phyloP scores from a whole-genome alignment of 2,329 filamentous ascomycete species.

The Neonectria sp. region DNA sequence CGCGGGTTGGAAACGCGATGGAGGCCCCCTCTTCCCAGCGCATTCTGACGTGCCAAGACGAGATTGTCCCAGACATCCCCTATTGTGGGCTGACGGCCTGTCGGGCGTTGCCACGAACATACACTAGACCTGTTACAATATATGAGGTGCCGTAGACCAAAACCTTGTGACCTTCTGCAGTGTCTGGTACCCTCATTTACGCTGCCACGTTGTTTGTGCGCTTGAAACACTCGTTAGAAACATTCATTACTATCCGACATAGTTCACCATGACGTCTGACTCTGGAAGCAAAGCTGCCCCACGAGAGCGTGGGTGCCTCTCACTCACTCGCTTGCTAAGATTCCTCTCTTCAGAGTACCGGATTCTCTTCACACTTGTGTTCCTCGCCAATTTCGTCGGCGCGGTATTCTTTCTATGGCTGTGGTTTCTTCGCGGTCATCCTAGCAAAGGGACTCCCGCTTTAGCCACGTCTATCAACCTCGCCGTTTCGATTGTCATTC shows the following conservation, averaged over 20 bases:
- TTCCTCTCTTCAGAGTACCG: slow-evolving; percentile 57
- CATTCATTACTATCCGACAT: slow-evolving; percentile 24
- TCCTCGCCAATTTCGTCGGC: slow-evolving; percentile 58
- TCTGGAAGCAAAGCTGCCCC: slow-evolving; percentile 14
- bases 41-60: not conserved
- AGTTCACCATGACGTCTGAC: slow-evolving; percentile 13
- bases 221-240: not conserved
- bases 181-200: not conserved
- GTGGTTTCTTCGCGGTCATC: slow-evolving; percentile 46
- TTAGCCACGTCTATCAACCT: slow-evolving; percentile 59
- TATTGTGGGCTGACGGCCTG: not conserved
- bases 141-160: not conserved
- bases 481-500: slow-evolving; percentile 59
- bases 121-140: not conserved
- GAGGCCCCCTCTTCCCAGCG: not conserved
- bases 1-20: not conserved
- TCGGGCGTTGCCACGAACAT: not conserved
- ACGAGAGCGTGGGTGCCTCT: slow-evolving; percentile 21
- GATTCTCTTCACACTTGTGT: slow-evolving; percentile 64
- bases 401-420: slow-evolving; percentile 33
- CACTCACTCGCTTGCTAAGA: slow-evolving; percentile 40
- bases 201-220: not conserved
- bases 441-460: slow-evolving; percentile 53
- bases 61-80: not conserved
- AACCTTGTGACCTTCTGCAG: not conserved